Evolutionary conservation across 495 filamentous ascomycete genomes (phyloP).

Genomic region (Rhizodiscina lignyota): DNA sequence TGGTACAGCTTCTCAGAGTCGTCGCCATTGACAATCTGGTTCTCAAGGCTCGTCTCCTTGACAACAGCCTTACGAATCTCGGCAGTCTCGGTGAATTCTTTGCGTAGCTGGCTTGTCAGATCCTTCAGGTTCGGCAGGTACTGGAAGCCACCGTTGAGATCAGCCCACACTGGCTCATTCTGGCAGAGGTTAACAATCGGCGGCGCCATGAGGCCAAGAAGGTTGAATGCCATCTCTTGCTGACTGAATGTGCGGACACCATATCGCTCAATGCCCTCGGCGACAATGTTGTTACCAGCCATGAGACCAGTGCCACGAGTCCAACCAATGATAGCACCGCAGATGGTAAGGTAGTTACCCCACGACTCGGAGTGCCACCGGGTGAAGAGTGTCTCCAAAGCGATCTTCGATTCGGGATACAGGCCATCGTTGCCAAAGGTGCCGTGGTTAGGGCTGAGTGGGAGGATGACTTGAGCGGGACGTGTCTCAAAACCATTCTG

Average conservation of each 20-base stretch:
- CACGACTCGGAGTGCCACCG: constrained; percentile 96
- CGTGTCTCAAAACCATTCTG: constrained; percentile 79
- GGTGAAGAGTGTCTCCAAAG: constrained; percentile 94
- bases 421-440: constrained; percentile 96
- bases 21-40: constrained; percentile 93
- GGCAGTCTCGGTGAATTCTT: constrained; percentile 82
- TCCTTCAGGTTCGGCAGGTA: constrained; percentile 96
- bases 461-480: constrained; percentile 89
- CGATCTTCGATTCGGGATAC: constrained; percentile 96
- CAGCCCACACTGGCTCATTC: constrained; percentile 84
- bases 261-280: constrained; percentile 88
- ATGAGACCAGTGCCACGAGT: constrained; percentile 96
- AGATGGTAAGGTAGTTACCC: constrained; percentile 96
- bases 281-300: constrained; percentile 95
- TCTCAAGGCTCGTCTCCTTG: constrained; percentile 90
- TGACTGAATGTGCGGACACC: constrained; percentile 98
- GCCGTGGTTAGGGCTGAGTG: constrained; percentile 93
- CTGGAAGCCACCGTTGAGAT: constrained; percentile 93
- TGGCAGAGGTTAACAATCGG: constrained; percentile 92
- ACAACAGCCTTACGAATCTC: constrained; percentile 87
- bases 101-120: constrained; percentile 75
- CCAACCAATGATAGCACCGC: constrained; percentile 97
- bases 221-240: constrained; percentile 98
- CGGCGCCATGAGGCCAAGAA: constrained; percentile 91
- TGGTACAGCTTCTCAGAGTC: constrained; percentile 84